These are phyloP conservation scores for Diversispora epigaea DNA, from an alignment of 192 early-diverging fungal species.

Conservation along the genomic window DNA sequence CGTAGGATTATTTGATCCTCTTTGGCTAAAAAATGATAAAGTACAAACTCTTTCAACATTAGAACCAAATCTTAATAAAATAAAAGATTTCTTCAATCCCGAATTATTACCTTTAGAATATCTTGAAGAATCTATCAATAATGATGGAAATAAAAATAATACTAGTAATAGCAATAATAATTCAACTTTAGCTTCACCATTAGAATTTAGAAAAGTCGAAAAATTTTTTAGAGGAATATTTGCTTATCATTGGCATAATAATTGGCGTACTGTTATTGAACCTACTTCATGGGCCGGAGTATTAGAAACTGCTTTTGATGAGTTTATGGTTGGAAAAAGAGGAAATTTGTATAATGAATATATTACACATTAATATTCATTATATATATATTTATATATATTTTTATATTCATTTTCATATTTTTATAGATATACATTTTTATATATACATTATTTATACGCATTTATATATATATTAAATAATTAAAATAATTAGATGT, in stretches of 20 bases:
- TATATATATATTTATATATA: no score
- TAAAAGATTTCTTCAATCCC: neutral
- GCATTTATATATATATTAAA: no score
- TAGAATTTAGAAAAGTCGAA: conserved; percentile 36
- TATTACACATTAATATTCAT: no score
- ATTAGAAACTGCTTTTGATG: conserved; percentile 36
- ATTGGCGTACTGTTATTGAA: conserved; percentile 32
- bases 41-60: conserved; percentile 7
- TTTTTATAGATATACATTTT: no score
- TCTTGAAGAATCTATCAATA: neutral
- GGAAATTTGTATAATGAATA: conserved; percentile 41
- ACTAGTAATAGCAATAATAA: neutral
- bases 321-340: conserved; percentile 34
- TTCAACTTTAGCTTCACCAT: neutral
- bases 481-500: no score
- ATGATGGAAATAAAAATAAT: neutral
- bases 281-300: conserved; percentile 40
- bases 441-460: no score
- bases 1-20: conserved; percentile 38
- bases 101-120: neutral
- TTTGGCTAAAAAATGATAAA: conserved; percentile 37
- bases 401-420: no score
- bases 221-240: conserved; percentile 39
- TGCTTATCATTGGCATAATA: conserved; percentile 45
- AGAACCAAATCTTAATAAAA: conserved; percentile 10